Conservation (phyloP, 2,329 filamentous ascomycete genomes). For the Fusarium poae region DNA sequence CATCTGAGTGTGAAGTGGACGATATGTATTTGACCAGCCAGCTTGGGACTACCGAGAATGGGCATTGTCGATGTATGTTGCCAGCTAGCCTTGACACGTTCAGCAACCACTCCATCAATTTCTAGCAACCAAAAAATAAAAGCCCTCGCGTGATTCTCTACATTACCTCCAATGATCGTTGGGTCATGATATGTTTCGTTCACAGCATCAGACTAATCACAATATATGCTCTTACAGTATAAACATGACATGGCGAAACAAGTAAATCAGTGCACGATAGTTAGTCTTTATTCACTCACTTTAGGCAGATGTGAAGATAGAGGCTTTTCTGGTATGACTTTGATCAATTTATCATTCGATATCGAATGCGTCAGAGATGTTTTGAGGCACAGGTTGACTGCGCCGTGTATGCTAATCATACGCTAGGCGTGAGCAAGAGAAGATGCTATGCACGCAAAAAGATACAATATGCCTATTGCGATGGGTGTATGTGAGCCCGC, state of each 20-base stretch:
- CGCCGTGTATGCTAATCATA: constrained; percentile 28
- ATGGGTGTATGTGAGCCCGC: constrained; percentile 8
- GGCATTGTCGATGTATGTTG: no score
- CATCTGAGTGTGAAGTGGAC: not conserved
- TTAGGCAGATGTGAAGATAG: not conserved
- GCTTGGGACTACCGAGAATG: not conserved
- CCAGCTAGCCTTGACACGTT: not conserved
- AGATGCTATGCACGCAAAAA: constrained; percentile 19
- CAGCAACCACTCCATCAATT: not conserved
- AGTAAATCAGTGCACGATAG: not conserved
- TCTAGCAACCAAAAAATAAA: not conserved
- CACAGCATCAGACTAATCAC: not conserved
- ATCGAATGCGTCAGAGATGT: constrained; percentile 16
- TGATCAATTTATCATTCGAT: constrained; percentile 22
- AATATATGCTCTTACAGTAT: not conserved
- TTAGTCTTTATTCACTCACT: not conserved
- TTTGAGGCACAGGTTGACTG: constrained; percentile 21
- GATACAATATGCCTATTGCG: constrained; percentile 14
- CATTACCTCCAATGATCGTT: no score
- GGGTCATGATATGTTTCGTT: not conserved
- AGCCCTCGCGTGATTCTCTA: not conserved
- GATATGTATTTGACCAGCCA: not conserved
- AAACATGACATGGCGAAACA: not conserved
- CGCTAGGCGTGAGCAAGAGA: constrained; percentile 20
- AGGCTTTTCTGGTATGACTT: constrained; percentile 9